Evolutionary conservation across 345 rosid species (phyloP).

Genomic region (Pistacia integerrima): DNA sequence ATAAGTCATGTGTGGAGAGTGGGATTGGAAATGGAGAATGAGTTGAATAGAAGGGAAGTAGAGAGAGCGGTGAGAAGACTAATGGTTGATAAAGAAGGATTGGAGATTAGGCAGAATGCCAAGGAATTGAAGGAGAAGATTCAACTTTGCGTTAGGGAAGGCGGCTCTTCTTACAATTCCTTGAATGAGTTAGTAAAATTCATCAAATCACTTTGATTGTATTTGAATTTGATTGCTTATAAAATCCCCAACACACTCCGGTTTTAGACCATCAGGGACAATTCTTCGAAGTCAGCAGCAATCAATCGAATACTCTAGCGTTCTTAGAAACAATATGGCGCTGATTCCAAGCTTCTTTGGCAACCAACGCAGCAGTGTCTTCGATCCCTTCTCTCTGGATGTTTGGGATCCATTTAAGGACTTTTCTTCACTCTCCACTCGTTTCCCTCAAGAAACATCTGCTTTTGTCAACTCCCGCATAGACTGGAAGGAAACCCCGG

Average conservation of each 20-base stretch:
- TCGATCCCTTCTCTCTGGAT: constrained; percentile 8
- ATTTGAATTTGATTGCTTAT: neutral
- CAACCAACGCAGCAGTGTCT: constrained; percentile 5
- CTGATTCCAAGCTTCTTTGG: constrained; percentile 18
- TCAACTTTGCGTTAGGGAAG: constrained; percentile 7
- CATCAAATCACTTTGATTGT: constrained; percentile 1
- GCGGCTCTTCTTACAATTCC: constrained; percentile 28
- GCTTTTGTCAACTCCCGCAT: too few relatives aligned
- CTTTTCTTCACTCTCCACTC: too few relatives aligned
- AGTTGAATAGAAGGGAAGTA: constrained; percentile 30
- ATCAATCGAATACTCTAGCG: too few relatives aligned
- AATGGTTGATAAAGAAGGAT: constrained; percentile 30
- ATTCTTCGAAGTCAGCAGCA: too few relatives aligned
- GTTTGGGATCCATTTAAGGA: neutral
- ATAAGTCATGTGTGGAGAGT: constrained; percentile 32
- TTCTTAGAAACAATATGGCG: neutral
- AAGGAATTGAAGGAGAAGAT: constrained; percentile 24
- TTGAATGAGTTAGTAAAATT: constrained; percentile 12
- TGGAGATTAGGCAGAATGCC: constrained; percentile 23
- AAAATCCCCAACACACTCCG: too few relatives aligned
- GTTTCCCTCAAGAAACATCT: too few relatives aligned
- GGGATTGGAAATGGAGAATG: constrained; percentile 28
- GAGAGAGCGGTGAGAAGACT: constrained; percentile 22
- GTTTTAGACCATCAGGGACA: too few relatives aligned
- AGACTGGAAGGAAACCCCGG: too few relatives aligned